Percentiles rank a stretch among this genome's conserved stretches.
Evolutionary conservation across 495 filamentous ascomycete species (phyloP).

Genomic region (Xylaria venustula): DNA sequence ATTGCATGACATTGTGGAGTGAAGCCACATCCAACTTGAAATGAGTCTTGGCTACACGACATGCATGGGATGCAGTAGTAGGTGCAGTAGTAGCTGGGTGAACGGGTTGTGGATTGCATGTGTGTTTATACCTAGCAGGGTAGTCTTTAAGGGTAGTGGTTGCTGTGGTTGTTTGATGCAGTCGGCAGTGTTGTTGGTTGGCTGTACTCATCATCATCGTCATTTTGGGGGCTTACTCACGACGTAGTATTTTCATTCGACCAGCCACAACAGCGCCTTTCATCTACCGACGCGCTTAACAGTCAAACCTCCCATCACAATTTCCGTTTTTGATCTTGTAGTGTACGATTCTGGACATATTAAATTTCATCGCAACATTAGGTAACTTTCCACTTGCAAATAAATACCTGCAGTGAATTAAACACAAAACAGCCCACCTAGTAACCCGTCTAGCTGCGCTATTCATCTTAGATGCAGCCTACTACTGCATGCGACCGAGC

Average conservation of each 20-base stretch:
- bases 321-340: slow-evolving; percentile 3
- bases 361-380: no score
- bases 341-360: neutral
- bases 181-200: no score
- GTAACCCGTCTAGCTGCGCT: slow-evolving; percentile 7
- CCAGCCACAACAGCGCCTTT: slow-evolving; percentile 1
- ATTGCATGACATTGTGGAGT: slow-evolving; percentile 3
- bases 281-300: neutral
- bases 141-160: no score
- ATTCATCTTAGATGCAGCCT: slow-evolving; percentile 1
- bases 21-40: slow-evolving; percentile 5
- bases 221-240: neutral
- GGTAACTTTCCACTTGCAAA: no score
- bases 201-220: neutral
- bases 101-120: neutral
- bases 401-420: no score
- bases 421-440: neutral
- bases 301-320: neutral
- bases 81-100: neutral
- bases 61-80: slow-evolving; percentile 10
- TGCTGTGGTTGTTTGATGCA: no score
- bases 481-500: slow-evolving; percentile 14
- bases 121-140: neutral
- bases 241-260: neutral
- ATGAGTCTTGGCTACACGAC: neutral